These are phyloP conservation scores for Jaapia argillacea DNA, from an alignment of 768 basidiomycete genomes.

Conservation along the genomic window DNA sequence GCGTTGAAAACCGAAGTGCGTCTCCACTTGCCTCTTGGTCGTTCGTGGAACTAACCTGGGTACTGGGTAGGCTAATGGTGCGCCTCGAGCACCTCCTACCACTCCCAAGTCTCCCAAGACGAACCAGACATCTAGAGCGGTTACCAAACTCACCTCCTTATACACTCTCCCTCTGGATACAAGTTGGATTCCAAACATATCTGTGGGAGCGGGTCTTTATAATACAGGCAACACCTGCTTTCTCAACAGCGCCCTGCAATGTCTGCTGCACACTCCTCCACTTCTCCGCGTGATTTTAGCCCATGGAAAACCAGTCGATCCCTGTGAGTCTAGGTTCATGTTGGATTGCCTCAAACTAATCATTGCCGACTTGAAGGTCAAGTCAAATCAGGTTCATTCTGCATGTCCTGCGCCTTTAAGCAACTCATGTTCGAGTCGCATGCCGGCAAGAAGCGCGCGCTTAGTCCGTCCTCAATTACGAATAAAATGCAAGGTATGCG, in stretches of 20 bases:
- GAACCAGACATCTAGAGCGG: constrained; percentile 11
- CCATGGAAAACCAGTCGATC: too few species aligned
- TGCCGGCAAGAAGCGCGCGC: constrained; percentile 28
- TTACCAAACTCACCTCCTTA: too few species aligned
- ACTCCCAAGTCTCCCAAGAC: constrained; percentile 17
- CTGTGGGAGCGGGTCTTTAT: constrained; percentile 53
- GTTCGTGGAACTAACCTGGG: too few species aligned
- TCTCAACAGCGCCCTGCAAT: constrained; percentile 90
- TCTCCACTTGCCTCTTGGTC: constrained; percentile 4
- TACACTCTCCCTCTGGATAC: constrained; percentile 48
- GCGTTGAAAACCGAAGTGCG: constrained; percentile 41
- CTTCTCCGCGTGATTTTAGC: constrained; percentile 51
- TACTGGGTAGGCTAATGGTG: too few species aligned
- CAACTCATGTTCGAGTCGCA: constrained; percentile 47
- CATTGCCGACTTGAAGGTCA: constrained; percentile 30
- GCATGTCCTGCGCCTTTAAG: constrained; percentile 70
- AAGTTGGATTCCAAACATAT: constrained; percentile 45
- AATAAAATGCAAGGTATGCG: constrained; percentile 59
- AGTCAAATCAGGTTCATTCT: constrained; percentile 40
- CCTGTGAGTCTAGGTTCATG: too few species aligned
- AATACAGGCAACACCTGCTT: constrained; percentile 96
- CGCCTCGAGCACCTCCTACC: too few species aligned
- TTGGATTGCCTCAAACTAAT: too few species aligned
- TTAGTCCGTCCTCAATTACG: constrained; percentile 58
- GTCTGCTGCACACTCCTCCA: constrained; percentile 86